Evolutionary conservation across 257 asterid genomes (phyloP).

Genomic region (Rauvolfia tetraphylla): DNA sequence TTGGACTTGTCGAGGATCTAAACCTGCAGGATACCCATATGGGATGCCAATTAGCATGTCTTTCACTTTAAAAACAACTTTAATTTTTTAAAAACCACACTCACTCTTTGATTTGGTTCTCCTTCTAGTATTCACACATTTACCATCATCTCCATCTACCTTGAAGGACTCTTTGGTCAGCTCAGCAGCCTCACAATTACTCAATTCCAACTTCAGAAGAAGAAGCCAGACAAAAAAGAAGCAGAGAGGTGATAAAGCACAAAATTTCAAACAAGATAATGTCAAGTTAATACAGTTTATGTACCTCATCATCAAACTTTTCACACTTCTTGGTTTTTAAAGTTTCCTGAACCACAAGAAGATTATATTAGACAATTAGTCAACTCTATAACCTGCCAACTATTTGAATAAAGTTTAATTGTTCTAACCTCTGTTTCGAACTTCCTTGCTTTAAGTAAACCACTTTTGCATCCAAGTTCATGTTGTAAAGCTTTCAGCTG

Average conservation of each 20-base stretch:
- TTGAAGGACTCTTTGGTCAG: conserved; percentile 22
- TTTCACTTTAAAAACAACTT: background rate
- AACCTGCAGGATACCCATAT: conserved; percentile 27
- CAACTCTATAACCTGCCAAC: background rate
- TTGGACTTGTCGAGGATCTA: conserved; percentile 28
- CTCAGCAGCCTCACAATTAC: conserved; percentile 21
- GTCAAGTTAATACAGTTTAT: background rate
- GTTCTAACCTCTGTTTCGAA: conserved; percentile 44
- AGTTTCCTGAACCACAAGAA: conserved; percentile 34
- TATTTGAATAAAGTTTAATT: conserved; percentile 2
- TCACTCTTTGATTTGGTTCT: conserved; percentile 39
- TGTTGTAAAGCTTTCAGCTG: conserved; percentile 65
- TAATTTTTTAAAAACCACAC: conserved; percentile 18
- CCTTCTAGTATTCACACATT: conserved; percentile 27
- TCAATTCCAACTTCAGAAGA: conserved; percentile 27
- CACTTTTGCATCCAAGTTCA: conserved; percentile 61
- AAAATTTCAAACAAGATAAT: background rate
- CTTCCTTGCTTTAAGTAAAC: conserved; percentile 45
- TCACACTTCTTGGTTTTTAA: conserved; percentile 15
- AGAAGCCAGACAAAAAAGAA: conserved; percentile 14
- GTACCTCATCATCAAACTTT: conserved; percentile 45
- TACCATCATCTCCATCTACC: conserved; percentile 29
- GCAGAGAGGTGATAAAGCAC: conserved; percentile 2
- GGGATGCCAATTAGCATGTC: conserved; percentile 17
- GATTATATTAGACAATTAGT: background rate